Conservation (phyloP, 2,329 filamentous ascomycete species). For the Nigrospora osmanthi region DNA sequence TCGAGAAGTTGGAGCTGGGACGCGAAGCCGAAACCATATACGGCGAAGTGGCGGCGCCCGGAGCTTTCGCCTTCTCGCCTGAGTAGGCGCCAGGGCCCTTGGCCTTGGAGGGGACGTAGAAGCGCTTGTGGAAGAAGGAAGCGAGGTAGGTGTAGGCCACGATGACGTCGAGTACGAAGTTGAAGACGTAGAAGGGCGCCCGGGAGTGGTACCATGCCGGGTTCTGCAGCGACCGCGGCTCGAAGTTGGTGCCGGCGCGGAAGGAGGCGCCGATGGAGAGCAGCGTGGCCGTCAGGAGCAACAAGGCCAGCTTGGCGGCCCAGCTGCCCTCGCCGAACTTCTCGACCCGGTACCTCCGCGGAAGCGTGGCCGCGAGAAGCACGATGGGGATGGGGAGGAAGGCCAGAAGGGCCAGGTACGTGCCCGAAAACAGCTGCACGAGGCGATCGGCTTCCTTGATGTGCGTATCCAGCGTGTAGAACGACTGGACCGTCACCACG, state of each 20-base stretch:
- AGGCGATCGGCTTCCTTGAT: conserved; percentile 11
- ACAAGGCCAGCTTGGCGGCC: conserved; percentile 41
- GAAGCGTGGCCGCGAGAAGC: neutral
- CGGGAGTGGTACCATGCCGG: conserved; percentile 51
- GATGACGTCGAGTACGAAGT: conserved; percentile 48
- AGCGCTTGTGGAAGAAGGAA: conserved; percentile 18
- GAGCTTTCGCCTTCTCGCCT: neutral
- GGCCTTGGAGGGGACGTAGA: conserved; percentile 20
- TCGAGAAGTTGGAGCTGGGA: neutral
- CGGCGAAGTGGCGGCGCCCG: neutral
- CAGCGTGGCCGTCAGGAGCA: conserved; percentile 37
- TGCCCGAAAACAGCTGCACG: conserved; percentile 17
- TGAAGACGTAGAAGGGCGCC: conserved; percentile 57
- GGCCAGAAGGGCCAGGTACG: conserved; percentile 19
- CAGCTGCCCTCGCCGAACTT: conserved; percentile 50
- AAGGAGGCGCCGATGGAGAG: conserved; percentile 51
- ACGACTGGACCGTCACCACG: conserved; percentile 17
- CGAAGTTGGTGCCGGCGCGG: conserved; percentile 41
- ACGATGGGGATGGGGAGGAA: conserved; percentile 22
- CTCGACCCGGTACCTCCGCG: conserved; percentile 17
- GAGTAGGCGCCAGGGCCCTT: conserved; percentile 10
- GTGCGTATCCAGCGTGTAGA: conserved; percentile 15
- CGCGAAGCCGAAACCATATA: neutral
- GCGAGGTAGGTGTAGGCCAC: conserved; percentile 15
- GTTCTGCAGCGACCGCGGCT: conserved; percentile 26